phyloP scores from a whole-genome alignment of 495 filamentous ascomycete genomes.

The Bacidia gigantensis region DNA sequence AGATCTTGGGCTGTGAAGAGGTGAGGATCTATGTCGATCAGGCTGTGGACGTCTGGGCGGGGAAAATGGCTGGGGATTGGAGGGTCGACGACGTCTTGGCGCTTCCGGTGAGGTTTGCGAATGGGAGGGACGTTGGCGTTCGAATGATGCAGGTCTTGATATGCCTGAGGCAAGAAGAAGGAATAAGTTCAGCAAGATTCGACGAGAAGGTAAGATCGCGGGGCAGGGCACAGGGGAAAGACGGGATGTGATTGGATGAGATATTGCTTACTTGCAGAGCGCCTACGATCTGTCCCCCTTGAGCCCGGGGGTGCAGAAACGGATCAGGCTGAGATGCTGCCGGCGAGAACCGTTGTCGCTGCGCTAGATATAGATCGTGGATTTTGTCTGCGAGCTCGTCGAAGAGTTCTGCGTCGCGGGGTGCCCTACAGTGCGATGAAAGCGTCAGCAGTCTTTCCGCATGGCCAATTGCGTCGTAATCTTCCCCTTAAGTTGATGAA shows the following conservation, averaged over 20 bases:
- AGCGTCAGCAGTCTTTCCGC: not conserved
- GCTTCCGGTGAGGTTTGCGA: not conserved
- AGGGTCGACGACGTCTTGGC: not conserved
- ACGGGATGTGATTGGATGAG: no score
- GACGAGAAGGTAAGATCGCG: no score
- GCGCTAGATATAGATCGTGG: not conserved
- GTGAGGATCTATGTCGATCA: not conserved
- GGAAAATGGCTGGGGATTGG: not conserved
- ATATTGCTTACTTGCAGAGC: no score
- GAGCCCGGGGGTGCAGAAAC: not conserved
- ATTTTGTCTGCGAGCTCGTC: slow-evolving; percentile 3
- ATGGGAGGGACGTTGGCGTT: not conserved
- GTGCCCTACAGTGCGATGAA: not conserved
- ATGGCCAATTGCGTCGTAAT: not conserved
- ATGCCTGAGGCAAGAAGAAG: not conserved
- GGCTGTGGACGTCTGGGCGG: not conserved
- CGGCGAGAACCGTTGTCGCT: not conserved
- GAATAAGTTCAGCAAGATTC: no score
- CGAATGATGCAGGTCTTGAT: slow-evolving; percentile 11
- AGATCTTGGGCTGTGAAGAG: not conserved
- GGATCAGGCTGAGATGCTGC: not conserved
- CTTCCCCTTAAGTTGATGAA: no score
- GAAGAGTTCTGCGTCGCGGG: slow-evolving; percentile 4
- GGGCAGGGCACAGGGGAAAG: no score
- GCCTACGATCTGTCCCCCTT: not conserved